Evolutionary conservation across 2,329 filamentous ascomycete genomes (phyloP), one percentile per base, ranked within the genome.

Genomic region (Diaporthe citri): DNA sequence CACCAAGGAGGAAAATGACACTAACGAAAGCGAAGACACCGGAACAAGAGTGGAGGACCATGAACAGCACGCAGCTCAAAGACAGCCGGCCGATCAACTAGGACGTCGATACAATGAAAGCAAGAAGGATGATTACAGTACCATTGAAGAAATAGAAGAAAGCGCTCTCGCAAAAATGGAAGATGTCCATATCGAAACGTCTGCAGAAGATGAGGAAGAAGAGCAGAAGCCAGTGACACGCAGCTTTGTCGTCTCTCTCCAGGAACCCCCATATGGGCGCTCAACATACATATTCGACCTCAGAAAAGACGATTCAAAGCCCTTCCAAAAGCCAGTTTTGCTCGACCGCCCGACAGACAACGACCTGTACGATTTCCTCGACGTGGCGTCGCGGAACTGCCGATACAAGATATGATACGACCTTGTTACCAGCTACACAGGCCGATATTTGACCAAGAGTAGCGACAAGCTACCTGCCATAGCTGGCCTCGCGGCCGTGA

Each of bases 381-480:
- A 66, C 22, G 43, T 36, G 20, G 62, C 62, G 22, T 51, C 43
- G 8, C 62, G 62, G 4, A 34, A 66, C 0, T 66, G 62, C 13
- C 62, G 62, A 6, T 66, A 66, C 43, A 8, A 39, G 20, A 39
- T 66, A 39, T 66, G 62, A 43, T 66, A 66, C 62, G 62, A 66
- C 31, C 62, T 66, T 5, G 43, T 66, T 1, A 36, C 10, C 43
- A 51, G 43, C 31, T 66, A 66, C 43, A 51, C 62, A 2, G 43
- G 62, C 28, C 43, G 43, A 3, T 2, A 0, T 5, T 9, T 66
- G 20, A 66, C 43, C 43, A 66, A 51, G 62, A 36, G 13, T 43
- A 51, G 43, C 62, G 62, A 66, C 62, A 66, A 66, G 43, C 28
- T 66, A 31, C 43, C 62, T 13, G 62, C 62, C 12, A 66, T 66